Evolutionary conservation across 192 early-diverging fungal genomes (phyloP).

Genomic region (Thamnidium elegans): DNA sequence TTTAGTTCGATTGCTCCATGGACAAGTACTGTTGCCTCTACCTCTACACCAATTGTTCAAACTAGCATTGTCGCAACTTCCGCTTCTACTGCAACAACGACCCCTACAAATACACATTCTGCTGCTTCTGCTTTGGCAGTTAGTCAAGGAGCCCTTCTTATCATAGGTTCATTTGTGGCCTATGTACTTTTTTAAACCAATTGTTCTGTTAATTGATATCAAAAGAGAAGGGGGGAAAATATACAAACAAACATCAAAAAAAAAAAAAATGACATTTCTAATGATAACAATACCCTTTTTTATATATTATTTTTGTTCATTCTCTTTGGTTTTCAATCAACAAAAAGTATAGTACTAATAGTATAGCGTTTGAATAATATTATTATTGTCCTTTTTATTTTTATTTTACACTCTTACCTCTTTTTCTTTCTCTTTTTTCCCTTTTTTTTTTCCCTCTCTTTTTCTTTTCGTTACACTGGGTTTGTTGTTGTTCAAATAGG

Average conservation of each 20-base stretch:
- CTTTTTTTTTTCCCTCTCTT: neutral
- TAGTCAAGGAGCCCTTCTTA: constrained; percentile 3
- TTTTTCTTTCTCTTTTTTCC: neutral
- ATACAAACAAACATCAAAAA: neutral
- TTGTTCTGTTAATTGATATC: neutral
- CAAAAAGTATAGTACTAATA: too few species aligned
- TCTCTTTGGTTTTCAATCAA: too few species aligned
- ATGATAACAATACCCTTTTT: constrained; percentile 5
- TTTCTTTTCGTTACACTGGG: neutral
- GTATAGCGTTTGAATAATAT: neutral
- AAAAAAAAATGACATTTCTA: constrained; percentile 5
- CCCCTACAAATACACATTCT: constrained; percentile 15
- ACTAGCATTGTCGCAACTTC: constrained; percentile 1
- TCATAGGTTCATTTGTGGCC: constrained; percentile 4
- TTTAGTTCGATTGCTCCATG: constrained; percentile 13
- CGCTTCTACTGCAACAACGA: constrained; percentile 5
- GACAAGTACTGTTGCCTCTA: constrained; percentile 8
- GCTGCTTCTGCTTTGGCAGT: constrained; percentile 15
- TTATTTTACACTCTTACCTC: neutral
- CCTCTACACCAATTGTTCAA: constrained; percentile 16
- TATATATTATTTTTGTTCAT: neutral
- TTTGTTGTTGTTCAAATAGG: neutral
- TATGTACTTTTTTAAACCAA: constrained; percentile 7
- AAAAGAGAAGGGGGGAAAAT: neutral
- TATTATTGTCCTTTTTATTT: constrained; percentile 2